phyloP scores from a whole-genome alignment of 108 stramenopile genomes.

The Epithemia pelagica region DNA sequence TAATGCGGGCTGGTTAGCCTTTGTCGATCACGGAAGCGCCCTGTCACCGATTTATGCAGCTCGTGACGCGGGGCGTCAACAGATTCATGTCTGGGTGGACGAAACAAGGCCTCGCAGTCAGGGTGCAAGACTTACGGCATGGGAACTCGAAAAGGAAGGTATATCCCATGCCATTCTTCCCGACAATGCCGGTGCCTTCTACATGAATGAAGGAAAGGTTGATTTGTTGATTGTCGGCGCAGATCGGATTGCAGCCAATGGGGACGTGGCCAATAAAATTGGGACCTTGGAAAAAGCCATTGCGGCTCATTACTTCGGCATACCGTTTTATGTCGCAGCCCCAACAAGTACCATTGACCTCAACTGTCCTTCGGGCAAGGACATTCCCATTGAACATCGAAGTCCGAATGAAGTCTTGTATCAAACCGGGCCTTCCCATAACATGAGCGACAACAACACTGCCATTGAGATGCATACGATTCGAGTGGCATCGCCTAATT shows the following conservation, averaged over 20 bases:
- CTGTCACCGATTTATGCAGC: not conserved
- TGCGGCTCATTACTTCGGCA: constrained; percentile 72
- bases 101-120: constrained; percentile 42
- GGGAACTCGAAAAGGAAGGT: constrained; percentile 83
- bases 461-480: not conserved
- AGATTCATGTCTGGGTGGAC: not conserved
- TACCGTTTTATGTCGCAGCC: constrained; percentile 90
- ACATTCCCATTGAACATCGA: constrained; percentile 92
- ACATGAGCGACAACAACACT: not conserved
- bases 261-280: constrained; percentile 97
- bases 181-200: constrained; percentile 85
- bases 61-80: not conserved
- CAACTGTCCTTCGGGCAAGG: constrained; percentile 48
- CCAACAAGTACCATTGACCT: constrained; percentile 90
- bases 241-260: constrained; percentile 94
- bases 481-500: not conserved
- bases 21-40: not conserved
- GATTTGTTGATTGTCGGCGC: constrained; percentile 91
- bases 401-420: constrained; percentile 76
- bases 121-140: constrained; percentile 94
- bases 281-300: constrained; percentile 68
- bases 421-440: constrained; percentile 59
- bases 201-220: constrained; percentile 56
- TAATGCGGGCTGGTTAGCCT: not conserved
- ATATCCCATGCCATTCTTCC: constrained; percentile 86